phyloP scores from a whole-genome alignment of 441 rosid species.

The Biscutella laevigata region DNA sequence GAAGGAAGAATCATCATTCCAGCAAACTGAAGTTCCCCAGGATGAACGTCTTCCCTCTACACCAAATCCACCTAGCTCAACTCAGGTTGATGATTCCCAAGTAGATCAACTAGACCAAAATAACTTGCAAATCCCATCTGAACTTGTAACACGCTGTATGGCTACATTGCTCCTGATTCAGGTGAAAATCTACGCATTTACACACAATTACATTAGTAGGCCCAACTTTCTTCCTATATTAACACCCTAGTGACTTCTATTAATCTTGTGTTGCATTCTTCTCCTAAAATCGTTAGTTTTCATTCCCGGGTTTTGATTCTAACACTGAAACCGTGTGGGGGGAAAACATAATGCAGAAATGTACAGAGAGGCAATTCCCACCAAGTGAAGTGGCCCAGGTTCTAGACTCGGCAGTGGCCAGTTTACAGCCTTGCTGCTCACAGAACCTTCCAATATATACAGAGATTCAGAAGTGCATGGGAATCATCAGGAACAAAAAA shows the following conservation, averaged over 20 bases:
- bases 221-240: neutral
- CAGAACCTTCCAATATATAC: constrained; percentile 46
- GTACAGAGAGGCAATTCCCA: constrained; percentile 52
- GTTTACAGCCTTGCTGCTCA: constrained; percentile 49
- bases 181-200: constrained; percentile 26
- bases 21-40: constrained; percentile 24
- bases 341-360: constrained; percentile 37
- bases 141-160: constrained; percentile 42
- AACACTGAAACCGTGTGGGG: neutral
- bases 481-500: constrained; percentile 44
- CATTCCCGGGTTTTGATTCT: neutral
- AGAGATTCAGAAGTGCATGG: constrained; percentile 60
- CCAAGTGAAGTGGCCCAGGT: constrained; percentile 51
- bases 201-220: neutral
- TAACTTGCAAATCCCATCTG: constrained; percentile 34
- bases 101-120: constrained; percentile 23
- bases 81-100: constrained; percentile 25
- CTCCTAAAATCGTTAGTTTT: neutral
- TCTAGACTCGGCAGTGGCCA: constrained; percentile 43
- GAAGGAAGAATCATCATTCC: constrained; percentile 22
- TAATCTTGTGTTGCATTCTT: constrained; percentile 5
- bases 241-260: neutral
- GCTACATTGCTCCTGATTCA: constrained; percentile 57
- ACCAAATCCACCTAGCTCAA: constrained; percentile 26
- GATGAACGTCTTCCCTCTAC: constrained; percentile 33